Percentiles rank a stretch among this genome's conserved stretches.
These are phyloP conservation scores for Umbelopsis sp. DNA, from an alignment of 192 early-diverging fungal genomes.

Conservation along the genomic window DNA sequence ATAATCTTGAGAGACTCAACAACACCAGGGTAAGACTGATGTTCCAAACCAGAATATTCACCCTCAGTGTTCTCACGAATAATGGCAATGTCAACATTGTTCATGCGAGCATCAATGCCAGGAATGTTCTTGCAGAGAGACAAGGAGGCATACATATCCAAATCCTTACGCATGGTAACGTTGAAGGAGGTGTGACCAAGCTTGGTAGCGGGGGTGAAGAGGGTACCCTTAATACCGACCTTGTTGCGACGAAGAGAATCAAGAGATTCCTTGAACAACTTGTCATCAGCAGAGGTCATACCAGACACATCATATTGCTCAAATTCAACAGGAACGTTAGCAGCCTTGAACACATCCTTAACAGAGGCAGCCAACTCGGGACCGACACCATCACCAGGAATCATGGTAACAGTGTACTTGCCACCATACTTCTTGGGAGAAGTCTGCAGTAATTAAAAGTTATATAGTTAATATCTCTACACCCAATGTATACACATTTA, in stretches of 20 bases:
- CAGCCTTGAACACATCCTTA: conserved; percentile 93
- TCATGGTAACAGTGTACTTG: conserved; percentile 93
- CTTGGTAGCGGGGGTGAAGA: conserved; percentile 85
- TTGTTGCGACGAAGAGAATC: conserved; percentile 93
- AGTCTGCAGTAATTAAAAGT: conserved; percentile 43
- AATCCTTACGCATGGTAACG: conserved; percentile 94
- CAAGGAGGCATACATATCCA: conserved; percentile 98
- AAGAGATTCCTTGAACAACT: conserved; percentile 85
- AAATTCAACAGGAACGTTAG: conserved; percentile 93
- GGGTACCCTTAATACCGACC: conserved; percentile 95
- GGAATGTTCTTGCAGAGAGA: conserved; percentile 90
- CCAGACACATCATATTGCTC: conserved; percentile 98
- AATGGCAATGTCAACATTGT: conserved; percentile 96
- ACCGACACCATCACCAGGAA: conserved; percentile 99
- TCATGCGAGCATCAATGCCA: conserved; percentile 86
- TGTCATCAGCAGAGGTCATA: conserved; percentile 81
- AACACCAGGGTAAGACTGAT: conserved; percentile 96
- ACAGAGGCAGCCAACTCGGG: conserved; percentile 89
- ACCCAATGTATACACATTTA: too few relatives aligned
- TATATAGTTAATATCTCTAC: too few relatives aligned
- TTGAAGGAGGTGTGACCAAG: conserved; percentile 95
- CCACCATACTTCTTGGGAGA: conserved; percentile 82
- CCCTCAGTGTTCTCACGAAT: conserved; percentile 99
- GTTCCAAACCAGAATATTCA: conserved; percentile 99
- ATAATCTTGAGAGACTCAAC: conserved; percentile 99